Evolutionary conservation across 2,329 filamentous ascomycete species (phyloP).

Genomic region (Aureobasidium sp.): DNA sequence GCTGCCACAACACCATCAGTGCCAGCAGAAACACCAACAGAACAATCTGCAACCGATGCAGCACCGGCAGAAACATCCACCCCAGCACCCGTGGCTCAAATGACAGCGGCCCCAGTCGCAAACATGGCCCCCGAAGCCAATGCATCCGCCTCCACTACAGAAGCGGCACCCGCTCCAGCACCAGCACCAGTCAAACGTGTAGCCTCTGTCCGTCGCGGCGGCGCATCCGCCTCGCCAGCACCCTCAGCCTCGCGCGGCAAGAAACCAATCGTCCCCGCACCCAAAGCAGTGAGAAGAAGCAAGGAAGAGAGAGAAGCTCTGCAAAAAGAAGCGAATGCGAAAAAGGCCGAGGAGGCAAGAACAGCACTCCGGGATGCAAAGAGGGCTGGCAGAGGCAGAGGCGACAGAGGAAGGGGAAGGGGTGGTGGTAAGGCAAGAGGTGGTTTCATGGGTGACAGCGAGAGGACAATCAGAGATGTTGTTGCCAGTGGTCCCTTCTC

Average conservation of each 20-base stretch:
- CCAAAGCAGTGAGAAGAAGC: conserved; percentile 36
- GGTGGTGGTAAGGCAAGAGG: conserved; percentile 29
- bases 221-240: conserved; percentile 10
- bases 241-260: conserved; percentile 13
- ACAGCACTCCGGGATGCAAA: conserved; percentile 17
- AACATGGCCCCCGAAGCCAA: background rate
- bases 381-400: conserved; percentile 23
- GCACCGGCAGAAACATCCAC: background rate
- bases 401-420: conserved; percentile 21
- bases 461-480: conserved; percentile 17
- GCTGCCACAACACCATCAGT: background rate
- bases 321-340: conserved; percentile 30
- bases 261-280: conserved; percentile 25
- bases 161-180: background rate
- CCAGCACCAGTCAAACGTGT: background rate
- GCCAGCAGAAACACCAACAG: background rate
- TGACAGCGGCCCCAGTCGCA: conserved; percentile 5
- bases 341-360: conserved; percentile 28
- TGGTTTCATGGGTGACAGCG: conserved; percentile 33
- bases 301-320: conserved; percentile 36
- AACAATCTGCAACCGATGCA: background rate
- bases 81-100: conserved; percentile 10
- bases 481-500: conserved; percentile 36
- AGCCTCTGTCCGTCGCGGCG: background rate
- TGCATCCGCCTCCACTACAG: background rate